These are phyloP conservation scores for Colletotrichum siamense DNA, from an alignment of 2,329 filamentous ascomycete species.

Conservation along the genomic window DNA sequence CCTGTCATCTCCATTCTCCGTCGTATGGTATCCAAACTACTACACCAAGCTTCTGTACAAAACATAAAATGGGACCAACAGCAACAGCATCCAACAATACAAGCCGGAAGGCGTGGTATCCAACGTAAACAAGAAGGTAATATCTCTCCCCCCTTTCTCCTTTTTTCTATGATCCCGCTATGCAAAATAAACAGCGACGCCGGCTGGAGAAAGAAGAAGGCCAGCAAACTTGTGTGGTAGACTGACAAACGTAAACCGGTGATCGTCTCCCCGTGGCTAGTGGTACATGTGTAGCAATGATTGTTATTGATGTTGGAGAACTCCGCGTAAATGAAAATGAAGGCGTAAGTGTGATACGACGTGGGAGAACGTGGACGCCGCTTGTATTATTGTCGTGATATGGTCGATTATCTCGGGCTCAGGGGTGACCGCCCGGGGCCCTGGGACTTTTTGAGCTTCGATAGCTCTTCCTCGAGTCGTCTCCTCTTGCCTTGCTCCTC, in stretches of 20 bases:
- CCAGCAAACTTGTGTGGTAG: not conserved
- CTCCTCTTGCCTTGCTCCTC: constrained; percentile 55
- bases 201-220: not conserved
- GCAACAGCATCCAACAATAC: not conserved
- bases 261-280: not conserved
- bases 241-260: not conserved
- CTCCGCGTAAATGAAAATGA: not conserved
- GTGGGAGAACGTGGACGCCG: not conserved
- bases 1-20: not conserved
- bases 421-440: constrained; percentile 49
- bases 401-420: constrained; percentile 37
- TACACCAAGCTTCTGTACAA: not conserved
- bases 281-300: not conserved
- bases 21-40: not conserved
- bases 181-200: constrained; percentile 3
- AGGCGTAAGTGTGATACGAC: not conserved
- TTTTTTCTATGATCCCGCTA: constrained; percentile 8
- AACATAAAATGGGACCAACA: not conserved
- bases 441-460: constrained; percentile 45
- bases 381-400: not conserved
- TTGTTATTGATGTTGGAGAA: not conserved
- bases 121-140: not conserved
- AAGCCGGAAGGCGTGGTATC: not conserved
- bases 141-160: not conserved
- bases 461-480: constrained; percentile 57